Evolutionary conservation across 2,329 filamentous ascomycete genomes (phyloP).

Genomic region (Lachnum nothofagi): DNA sequence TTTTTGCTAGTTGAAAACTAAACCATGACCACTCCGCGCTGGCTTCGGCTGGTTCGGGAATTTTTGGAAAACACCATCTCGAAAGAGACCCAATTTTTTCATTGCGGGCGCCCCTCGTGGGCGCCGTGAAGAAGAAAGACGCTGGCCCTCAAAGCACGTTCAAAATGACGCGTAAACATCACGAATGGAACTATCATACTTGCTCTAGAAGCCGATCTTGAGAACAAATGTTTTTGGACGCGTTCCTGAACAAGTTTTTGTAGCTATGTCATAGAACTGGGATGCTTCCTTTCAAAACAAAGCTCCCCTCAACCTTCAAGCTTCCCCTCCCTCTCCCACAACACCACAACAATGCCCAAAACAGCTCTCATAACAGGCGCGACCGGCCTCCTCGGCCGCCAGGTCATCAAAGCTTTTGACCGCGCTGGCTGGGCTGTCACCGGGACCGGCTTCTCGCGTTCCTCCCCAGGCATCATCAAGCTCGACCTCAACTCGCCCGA

Average conservation of each 20-base stretch:
- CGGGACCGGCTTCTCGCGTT: constrained; percentile 69
- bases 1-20: constrained; percentile 67
- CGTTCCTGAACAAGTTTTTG: background rate
- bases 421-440: constrained; percentile 62
- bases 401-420: constrained; percentile 68
- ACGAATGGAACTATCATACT: too few relatives aligned
- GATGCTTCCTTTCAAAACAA: background rate
- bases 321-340: constrained; percentile 1
- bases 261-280: constrained; percentile 1
- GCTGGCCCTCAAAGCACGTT: background rate
- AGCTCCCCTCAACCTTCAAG: background rate
- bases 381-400: constrained; percentile 75
- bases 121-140: constrained; percentile 46
- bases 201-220: too few relatives aligned
- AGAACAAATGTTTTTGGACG: background rate
- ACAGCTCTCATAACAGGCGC: constrained; percentile 76
- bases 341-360: constrained; percentile 31
- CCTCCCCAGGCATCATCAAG: constrained; percentile 61
- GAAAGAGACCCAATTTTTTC: constrained; percentile 43
- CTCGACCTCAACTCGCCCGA: constrained; percentile 30
- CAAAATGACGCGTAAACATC: background rate
- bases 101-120: constrained; percentile 44
- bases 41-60: constrained; percentile 68
- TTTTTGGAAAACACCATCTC: constrained; percentile 59
- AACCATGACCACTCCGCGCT: constrained; percentile 67